phyloP scores from a whole-genome alignment of 139 green algal genomes.

The Chlamydomonas sp. region DNA sequence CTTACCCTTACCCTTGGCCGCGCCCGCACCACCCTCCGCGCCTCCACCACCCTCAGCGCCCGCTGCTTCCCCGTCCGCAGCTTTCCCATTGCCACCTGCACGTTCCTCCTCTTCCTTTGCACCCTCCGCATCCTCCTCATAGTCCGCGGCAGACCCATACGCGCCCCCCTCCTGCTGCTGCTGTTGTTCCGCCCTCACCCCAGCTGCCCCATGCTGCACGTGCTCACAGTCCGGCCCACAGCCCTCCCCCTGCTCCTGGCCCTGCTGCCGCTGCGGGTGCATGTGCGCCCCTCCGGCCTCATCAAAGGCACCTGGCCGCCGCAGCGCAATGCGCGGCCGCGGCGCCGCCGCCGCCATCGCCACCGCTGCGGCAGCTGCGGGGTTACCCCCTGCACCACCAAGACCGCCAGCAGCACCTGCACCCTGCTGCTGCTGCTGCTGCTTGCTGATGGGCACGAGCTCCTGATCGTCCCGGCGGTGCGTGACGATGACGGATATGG shows the following conservation, averaged over 20 bases:
- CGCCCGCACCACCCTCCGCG: no score
- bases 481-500: slow-evolving; percentile 85
- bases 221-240: slow-evolving; percentile 5
- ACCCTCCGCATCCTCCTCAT: background rate
- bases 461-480: slow-evolving; percentile 61
- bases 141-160: slow-evolving; percentile 1
- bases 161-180: slow-evolving; percentile 3
- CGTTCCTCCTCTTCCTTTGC: no score
- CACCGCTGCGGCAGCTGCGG: slow-evolving; percentile 2
- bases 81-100: no score
- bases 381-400: background rate
- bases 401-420: background rate
- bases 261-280: background rate
- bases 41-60: no score
- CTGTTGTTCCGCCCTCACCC: background rate
- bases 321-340: slow-evolving; percentile 32
- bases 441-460: background rate
- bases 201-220: background rate
- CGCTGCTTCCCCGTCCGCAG: no score
- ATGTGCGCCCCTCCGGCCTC: background rate
- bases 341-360: slow-evolving; percentile 20
- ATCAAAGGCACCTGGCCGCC: slow-evolving; percentile 9
- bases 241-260: background rate
- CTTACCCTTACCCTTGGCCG: background rate
- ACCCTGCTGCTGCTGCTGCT: background rate